Conservation (phyloP, 1,139 yeast genomes). For the Magnusiomyces paraingens region DNA sequence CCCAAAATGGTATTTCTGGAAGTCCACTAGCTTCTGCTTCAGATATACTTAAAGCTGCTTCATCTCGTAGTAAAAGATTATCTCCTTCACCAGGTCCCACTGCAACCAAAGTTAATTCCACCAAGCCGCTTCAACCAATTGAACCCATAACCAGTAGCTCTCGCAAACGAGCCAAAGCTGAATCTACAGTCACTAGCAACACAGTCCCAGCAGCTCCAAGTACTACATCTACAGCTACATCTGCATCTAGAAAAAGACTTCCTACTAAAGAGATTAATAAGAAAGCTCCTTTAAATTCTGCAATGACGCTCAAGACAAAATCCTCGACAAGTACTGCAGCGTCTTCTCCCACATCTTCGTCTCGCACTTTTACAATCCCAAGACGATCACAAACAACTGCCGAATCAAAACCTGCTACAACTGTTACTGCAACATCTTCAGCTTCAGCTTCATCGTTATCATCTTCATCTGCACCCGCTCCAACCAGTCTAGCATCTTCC, state of each 20-base stretch:
- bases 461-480: constrained; percentile 4
- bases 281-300: neutral
- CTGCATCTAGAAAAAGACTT: constrained; percentile 4
- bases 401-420: constrained; percentile 3
- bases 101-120: too few species aligned
- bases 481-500: constrained; percentile 14
- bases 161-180: constrained; percentile 3
- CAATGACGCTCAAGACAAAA: neutral
- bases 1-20: too few species aligned
- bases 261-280: neutral
- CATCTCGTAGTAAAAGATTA: too few species aligned
- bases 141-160: constrained; percentile 4
- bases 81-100: too few species aligned
- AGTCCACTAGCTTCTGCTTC: too few species aligned
- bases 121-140: neutral
- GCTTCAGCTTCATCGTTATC: constrained; percentile 5
- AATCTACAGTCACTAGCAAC: constrained; percentile 5
- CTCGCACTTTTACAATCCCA: neutral
- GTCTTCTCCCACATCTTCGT: constrained; percentile 3
- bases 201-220: constrained; percentile 4
- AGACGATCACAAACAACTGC: neutral
- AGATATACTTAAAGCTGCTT: too few species aligned
- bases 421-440: constrained; percentile 4
- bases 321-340: constrained; percentile 3
- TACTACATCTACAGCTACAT: constrained; percentile 2